Percentiles rank a stretch among this genome's conserved stretches.
phyloP scores from a whole-genome alignment of 2,329 filamentous ascomycete species.

The Clathrospora elynae region DNA sequence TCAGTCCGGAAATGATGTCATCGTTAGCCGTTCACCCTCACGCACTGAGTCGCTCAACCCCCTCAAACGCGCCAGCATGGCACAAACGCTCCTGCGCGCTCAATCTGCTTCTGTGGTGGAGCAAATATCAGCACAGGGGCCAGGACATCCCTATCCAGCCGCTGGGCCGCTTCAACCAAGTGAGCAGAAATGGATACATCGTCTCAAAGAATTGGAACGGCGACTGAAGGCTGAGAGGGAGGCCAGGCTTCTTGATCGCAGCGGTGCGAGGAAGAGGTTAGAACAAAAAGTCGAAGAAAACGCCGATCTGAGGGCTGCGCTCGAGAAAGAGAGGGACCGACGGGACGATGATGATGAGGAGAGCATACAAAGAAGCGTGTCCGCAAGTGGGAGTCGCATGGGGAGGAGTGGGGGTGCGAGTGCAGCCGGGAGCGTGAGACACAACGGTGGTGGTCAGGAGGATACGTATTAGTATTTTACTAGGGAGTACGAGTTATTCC shows the following conservation, averaged over 20 bases:
- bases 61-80: conserved; percentile 52
- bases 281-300: conserved; percentile 78
- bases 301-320: conserved; percentile 67
- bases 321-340: conserved; percentile 61
- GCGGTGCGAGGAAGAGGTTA: conserved; percentile 78
- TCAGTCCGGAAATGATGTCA: conserved; percentile 28
- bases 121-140: conserved; percentile 36
- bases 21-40: conserved; percentile 34
- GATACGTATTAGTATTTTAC: conserved; percentile 37
- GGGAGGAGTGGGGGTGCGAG: conserved; percentile 29
- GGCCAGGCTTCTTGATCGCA: conserved; percentile 80
- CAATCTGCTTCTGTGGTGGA: conserved; percentile 60
- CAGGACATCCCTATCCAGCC: conserved; percentile 41
- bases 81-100: conserved; percentile 61
- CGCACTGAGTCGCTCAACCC: conserved; percentile 38
- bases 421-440: conserved; percentile 20
- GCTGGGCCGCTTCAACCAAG: conserved; percentile 52
- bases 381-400: conserved; percentile 25
- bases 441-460: conserved; percentile 18
- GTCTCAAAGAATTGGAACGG: conserved; percentile 84
- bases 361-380: conserved; percentile 22
- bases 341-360: conserved; percentile 26
- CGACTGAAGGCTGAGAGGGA: conserved; percentile 90
- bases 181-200: conserved; percentile 81
- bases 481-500: no score